Base-by-base conservation (phyloP, 768 basidiomycete species). In the Lactarius sp. region DNA sequence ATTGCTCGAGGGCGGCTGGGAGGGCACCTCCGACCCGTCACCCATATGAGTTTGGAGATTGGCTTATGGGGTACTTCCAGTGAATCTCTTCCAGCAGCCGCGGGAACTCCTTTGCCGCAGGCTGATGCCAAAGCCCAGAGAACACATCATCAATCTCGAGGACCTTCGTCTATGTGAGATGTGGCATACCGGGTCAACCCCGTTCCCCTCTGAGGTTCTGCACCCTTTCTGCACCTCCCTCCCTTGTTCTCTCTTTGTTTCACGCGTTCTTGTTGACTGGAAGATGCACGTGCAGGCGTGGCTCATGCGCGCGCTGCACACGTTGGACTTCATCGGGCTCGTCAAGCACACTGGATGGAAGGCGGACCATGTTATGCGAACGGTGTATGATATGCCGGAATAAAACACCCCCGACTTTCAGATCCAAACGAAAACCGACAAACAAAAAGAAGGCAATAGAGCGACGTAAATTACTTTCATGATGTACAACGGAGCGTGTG, bases 171-270 rank as follows among this genome's bases (percentile, higher is more conserved):
- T 92, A 36, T 90, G 86, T 83, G 84, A 87, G 60, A 73, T 90
- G 8, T 92, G 88, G 88, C 89, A 85, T 61, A 89, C 85, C 0
- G 86, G 87, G 5, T 70, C 74, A 6, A 77, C 82, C 3, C 81
- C 85, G 1, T 87, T 88, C 65, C 85, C 88, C 3, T 79, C 81
- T 12, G 86, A 91, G 76, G 88, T 90, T 27, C 66, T 51, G 77
- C 69, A 12, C 33, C 42, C 39, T 52, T 39, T 56, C 47, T 6
- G 42, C 22, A 13, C 13, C 53, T 0, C 56, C 0, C 27, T 16
- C 39, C 27, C 44, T 6, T 5, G 18, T 27, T 33, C 16, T n/a
- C 1, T 9, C 31, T 12, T 12, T 36, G 1, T 27, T 27, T 2
- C 2, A 27, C 22, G 2, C 22, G 22, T 27, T 27, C 22, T 27